Conservation (phyloP, 2,329 filamentous ascomycete genomes). For the Cladophialophora psammophila region DNA sequence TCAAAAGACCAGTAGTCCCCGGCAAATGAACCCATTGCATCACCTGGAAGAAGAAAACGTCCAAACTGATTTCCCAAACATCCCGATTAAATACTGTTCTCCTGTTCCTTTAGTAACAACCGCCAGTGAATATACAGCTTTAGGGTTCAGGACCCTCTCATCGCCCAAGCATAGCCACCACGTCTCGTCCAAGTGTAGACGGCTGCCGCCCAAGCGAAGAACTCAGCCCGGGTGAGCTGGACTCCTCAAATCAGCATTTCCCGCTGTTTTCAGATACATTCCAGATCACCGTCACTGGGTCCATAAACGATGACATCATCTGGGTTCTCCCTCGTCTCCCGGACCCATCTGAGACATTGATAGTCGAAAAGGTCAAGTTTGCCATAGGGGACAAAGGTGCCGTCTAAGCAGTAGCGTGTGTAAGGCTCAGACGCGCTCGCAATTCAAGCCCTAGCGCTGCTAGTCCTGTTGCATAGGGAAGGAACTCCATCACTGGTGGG, state of each 20-base stretch:
- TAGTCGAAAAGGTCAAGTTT: neutral
- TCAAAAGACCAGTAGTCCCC: neutral
- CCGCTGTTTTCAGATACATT: neutral
- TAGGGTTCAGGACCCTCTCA: neutral
- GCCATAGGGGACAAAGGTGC: neutral
- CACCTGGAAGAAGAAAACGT: neutral
- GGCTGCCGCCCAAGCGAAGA: neutral
- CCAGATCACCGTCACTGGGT: neutral
- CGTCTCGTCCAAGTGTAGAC: neutral
- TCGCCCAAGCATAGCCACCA: neutral
- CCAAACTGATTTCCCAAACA: neutral
- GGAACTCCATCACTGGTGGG: neutral
- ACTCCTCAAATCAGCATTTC: neutral
- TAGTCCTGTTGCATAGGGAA: neutral
- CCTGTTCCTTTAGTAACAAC: neutral
- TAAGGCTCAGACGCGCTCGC: neutral
- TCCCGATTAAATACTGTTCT: neutral
- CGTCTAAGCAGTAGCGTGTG: conserved; percentile 2
- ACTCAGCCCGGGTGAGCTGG: neutral
- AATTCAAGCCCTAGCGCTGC: neutral
- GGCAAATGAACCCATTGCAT: neutral
- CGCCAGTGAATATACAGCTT: neutral
- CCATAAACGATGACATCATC: neutral
- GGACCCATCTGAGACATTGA: neutral
- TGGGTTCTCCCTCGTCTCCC: neutral